Conservation (phyloP, 176 grass and related monocot genomes). For the Oryza brachyantha region DNA sequence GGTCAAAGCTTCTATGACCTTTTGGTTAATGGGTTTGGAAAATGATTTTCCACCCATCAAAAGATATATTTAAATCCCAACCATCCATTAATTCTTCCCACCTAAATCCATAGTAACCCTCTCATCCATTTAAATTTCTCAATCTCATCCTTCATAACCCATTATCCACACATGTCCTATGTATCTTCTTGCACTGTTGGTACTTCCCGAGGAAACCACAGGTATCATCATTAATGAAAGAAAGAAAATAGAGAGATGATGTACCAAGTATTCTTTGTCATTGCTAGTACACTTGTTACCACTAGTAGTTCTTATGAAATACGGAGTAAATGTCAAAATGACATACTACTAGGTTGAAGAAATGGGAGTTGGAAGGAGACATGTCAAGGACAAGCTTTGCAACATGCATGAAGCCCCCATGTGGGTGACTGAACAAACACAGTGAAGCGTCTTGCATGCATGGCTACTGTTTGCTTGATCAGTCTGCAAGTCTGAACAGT, state of each 20-base stretch:
- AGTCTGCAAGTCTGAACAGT: slow-evolving; percentile 14
- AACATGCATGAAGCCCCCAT: slow-evolving; percentile 10
- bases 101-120: too few species aligned
- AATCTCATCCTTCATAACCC: too few species aligned
- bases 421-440: slow-evolving; percentile 18
- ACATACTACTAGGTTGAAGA: background rate
- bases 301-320: background rate
- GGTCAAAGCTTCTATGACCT: too few species aligned
- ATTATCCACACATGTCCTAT: too few species aligned
- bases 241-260: background rate
- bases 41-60: too few species aligned
- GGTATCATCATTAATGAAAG: background rate
- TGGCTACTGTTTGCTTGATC: background rate
- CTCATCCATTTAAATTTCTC: too few species aligned
- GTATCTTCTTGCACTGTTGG: slow-evolving; percentile 21
- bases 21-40: too few species aligned
- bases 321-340: background rate
- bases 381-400: slow-evolving; percentile 7
- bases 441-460: background rate
- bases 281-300: background rate
- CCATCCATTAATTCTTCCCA: too few species aligned
- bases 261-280: background rate
- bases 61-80: too few species aligned
- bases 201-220: slow-evolving; percentile 26
- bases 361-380: background rate